phyloP scores from a whole-genome alignment of 257 asterid species.

The Salvia miltiorrhiza region DNA sequence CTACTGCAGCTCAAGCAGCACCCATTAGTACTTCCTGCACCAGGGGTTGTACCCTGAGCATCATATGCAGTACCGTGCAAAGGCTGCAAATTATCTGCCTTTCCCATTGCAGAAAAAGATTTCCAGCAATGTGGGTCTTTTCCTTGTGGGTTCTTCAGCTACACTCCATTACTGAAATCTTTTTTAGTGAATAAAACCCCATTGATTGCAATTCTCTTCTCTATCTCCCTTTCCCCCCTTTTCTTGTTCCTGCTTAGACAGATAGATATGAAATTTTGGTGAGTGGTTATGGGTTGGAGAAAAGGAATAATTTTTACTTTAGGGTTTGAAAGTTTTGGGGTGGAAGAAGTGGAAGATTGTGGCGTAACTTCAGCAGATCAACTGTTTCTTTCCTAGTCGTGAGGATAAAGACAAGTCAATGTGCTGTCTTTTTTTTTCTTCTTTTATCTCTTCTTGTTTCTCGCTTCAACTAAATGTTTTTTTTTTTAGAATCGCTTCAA shows the following conservation, averaged over 20 bases:
- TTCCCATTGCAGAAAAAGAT: constrained; percentile 60
- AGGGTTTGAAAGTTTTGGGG: constrained; percentile 40
- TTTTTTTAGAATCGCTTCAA: not conserved
- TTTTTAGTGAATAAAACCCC: constrained; percentile 37
- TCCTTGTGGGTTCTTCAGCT: constrained; percentile 27
- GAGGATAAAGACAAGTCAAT: constrained; percentile 36
- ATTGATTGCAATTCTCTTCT: not conserved
- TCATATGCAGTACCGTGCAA: constrained; percentile 46
- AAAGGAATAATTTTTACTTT: constrained; percentile 28
- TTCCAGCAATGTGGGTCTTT: constrained; percentile 52
- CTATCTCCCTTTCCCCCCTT: not conserved
- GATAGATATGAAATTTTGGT: constrained; percentile 29
- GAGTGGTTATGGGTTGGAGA: constrained; percentile 45
- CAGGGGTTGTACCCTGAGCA: constrained; percentile 44
- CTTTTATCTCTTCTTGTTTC: not conserved
- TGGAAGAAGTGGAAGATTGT: constrained; percentile 27
- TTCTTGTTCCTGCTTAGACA: constrained; percentile 5
- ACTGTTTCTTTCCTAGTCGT: constrained; percentile 31
- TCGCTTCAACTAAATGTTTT: not conserved
- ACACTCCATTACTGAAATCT: constrained; percentile 44
- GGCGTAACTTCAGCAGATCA: constrained; percentile 53
- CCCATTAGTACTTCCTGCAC: constrained; percentile 29
- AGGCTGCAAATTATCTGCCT: constrained; percentile 52
- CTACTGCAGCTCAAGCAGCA: constrained; percentile 46
- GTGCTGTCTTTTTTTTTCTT: constrained; percentile 9